Evolutionary conservation across 495 filamentous ascomycete species (phyloP).

Genomic region (Apiosordaria backusii): DNA sequence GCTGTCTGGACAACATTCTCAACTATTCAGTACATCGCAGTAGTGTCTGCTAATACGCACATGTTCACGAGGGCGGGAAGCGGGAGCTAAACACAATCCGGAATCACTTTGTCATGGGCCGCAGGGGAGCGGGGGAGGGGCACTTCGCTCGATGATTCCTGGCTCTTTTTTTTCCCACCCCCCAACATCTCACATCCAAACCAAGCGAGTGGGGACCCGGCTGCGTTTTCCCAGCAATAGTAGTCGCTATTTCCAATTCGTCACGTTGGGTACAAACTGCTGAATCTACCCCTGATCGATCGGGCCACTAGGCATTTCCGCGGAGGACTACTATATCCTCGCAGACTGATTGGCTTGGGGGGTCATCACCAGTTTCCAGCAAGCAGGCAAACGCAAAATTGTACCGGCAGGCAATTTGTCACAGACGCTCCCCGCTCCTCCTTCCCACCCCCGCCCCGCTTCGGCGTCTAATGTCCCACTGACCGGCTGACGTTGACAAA

Average conservation of each 20-base stretch:
- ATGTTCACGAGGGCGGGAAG: slow-evolving; percentile 9
- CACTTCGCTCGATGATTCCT: not conserved
- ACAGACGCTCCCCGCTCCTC: not conserved
- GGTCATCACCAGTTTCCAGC: not conserved
- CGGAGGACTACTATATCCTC: slow-evolving; percentile 4
- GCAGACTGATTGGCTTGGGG: not conserved
- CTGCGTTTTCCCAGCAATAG: not conserved
- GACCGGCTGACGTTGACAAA: not conserved
- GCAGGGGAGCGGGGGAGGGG: not conserved
- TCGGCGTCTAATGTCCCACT: slow-evolving; percentile 2
- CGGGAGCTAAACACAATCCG: slow-evolving; percentile 20
- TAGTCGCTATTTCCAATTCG: not conserved
- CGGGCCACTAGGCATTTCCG: not conserved
- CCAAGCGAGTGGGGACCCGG: too few species aligned
- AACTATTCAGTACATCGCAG: slow-evolving; percentile 2
- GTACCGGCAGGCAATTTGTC: not conserved
- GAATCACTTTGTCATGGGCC: slow-evolving; percentile 20
- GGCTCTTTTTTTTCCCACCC: not conserved
- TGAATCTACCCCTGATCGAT: slow-evolving; percentile 9
- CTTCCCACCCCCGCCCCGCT: not conserved
- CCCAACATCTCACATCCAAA: not conserved
- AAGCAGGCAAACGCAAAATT: too few species aligned
- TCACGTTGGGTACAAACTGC: not conserved
- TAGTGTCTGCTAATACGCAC: slow-evolving; percentile 5
- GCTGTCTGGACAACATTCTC: not conserved